Base-by-base conservation (phyloP, 352 stramenopile species). In the Globisporangium recalcitrans region DNA sequence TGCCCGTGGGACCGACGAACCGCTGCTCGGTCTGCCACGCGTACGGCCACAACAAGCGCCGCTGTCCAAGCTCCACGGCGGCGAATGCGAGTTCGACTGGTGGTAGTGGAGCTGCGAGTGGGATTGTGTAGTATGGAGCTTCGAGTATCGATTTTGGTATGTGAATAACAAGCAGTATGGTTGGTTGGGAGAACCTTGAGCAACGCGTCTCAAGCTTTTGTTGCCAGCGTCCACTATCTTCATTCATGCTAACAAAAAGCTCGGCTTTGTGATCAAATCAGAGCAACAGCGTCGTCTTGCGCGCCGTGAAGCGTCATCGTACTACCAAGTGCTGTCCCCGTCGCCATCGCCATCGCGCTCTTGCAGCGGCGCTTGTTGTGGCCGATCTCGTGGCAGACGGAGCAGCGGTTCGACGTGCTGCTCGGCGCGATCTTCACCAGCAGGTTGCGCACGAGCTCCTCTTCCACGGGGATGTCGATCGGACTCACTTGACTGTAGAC, bases 351-450 rank as follows among this genome's bases (percentile, higher is more conserved):
- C 3, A 38, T 56, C 14, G 7, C 44, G 29, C 22, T 57, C 44
- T 62, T 72, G 55, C 73, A 81, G 46, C 74, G 73, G 26, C 71
- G 63, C 51, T 74, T 74, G 63, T 81, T 81, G 61, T 81, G 73
- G 7, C 71, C 69, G 22, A 76, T 56, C 22, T 56, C 75, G 60
- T 82, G 77, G 62, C 74, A 82, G 2, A 79, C 55, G 2, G 69
- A 82, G 44, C 74, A 82, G 8, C 72, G 62, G 32, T 80, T 82
- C 7, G 59, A 36, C 11, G 52, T 53, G 1, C 51, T 62, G 1
- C 55, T 66, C 16, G 64, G 52, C 36, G 69, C 71, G 62, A 78
- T 70, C 31, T 78, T 66, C 51, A 82, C 74, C 2, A 61, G n/a
- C 34, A 63, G 19, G 34, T 82, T 80, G 32, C 69, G 67, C 27